Conservation (phyloP, 176 grass and related monocot genomes). For the Musa itinerans region DNA sequence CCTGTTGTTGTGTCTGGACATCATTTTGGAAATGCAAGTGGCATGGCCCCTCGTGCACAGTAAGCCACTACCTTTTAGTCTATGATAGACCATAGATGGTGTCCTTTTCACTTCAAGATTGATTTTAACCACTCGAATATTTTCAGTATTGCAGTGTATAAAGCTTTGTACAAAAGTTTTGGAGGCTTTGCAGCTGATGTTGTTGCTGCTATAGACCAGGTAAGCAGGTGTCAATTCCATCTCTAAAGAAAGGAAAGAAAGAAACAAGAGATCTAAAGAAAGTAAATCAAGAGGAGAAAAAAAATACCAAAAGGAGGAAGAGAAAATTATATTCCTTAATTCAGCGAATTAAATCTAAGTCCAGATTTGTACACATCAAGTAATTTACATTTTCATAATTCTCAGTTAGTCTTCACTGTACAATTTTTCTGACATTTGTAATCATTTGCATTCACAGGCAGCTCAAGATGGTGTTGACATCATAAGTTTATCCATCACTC, state of each 20-base stretch:
- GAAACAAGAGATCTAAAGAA: too few relatives aligned
- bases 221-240: conserved; percentile 14
- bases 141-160: conserved; percentile 94
- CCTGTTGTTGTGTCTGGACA: conserved; percentile 81
- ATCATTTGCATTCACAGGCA: conserved; percentile 43
- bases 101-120: conserved; percentile 8
- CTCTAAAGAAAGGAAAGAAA: neutral
- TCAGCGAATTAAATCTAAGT: neutral
- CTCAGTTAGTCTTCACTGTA: neutral
- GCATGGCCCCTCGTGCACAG: conserved; percentile 99
- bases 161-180: conserved; percentile 98
- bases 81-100: neutral
- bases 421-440: conserved; percentile 11
- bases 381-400: neutral
- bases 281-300: neutral
- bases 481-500: conserved; percentile 95
- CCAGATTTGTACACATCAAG: neutral
- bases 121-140: conserved; percentile 2
- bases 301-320: neutral
- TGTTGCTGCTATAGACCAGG: conserved; percentile 98
- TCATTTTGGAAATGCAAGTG: conserved; percentile 92
- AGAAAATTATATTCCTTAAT: neutral
- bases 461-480: conserved; percentile 95
- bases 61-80: conserved; percentile 28
- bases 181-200: conserved; percentile 99